Evolutionary conservation across 805 yeast species (phyloP).

Genomic region (Saccharomycopsis sp.): DNA sequence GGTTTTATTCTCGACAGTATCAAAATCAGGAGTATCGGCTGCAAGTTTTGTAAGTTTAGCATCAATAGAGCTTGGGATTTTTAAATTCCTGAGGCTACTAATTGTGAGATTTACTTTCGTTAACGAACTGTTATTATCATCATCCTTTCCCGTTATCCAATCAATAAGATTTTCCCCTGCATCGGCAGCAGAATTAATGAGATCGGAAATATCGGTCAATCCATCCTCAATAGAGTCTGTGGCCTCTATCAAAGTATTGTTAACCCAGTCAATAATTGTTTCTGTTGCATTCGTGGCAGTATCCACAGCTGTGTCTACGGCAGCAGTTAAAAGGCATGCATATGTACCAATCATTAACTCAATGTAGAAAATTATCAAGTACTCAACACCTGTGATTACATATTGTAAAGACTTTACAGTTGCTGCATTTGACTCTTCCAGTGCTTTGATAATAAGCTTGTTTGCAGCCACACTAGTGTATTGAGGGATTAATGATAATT

Average conservation of each 20-base stretch:
- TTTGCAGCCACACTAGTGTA: constrained; percentile 53
- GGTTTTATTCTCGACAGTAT: constrained; percentile 54
- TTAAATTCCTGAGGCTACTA: constrained; percentile 44
- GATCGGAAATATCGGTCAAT: constrained; percentile 48
- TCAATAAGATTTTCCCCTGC: constrained; percentile 47
- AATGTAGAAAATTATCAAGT: constrained; percentile 54
- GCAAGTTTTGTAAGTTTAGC: constrained; percentile 45
- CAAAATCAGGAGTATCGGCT: constrained; percentile 57
- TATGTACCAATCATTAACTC: constrained; percentile 81
- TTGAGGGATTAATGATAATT: constrained; percentile 44
- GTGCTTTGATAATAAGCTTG: constrained; percentile 38
- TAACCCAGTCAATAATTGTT: constrained; percentile 51
- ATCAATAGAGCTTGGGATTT: constrained; percentile 63
- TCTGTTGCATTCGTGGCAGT: constrained; percentile 72
- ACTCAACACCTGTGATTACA: constrained; percentile 50
- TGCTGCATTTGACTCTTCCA: constrained; percentile 44
- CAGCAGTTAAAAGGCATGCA: constrained; percentile 71
- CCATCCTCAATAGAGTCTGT: constrained; percentile 63
- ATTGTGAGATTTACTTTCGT: constrained; percentile 54
- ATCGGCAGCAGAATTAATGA: constrained; percentile 49
- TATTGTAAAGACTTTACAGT: constrained; percentile 38
- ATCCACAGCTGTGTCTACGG: constrained; percentile 64
- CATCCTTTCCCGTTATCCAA: constrained; percentile 44
- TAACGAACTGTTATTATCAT: constrained; percentile 30
- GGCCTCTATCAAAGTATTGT: constrained; percentile 47